A percentile compares a stretch with the other conserved stretches of the same genome.
These are phyloP conservation scores for Suillus hirtellus DNA, from an alignment of 768 basidiomycete genomes.

Conservation along the genomic window DNA sequence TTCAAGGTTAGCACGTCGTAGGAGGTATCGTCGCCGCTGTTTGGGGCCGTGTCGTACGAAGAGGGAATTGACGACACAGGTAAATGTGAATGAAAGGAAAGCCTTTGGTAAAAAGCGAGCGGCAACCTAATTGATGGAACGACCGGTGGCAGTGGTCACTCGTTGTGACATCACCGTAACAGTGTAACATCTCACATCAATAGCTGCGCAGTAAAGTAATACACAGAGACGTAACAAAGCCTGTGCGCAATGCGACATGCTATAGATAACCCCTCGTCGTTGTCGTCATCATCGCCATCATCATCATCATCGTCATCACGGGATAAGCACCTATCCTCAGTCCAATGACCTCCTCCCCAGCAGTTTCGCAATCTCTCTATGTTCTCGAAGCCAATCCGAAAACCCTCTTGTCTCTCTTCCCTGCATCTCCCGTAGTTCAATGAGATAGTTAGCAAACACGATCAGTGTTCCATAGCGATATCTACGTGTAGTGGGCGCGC, in stretches of 20 bases:
- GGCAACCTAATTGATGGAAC: conserved; percentile 11
- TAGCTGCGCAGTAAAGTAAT: background rate
- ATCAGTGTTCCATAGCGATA: conserved; percentile 91
- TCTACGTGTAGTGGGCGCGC: conserved; percentile 33
- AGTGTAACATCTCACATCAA: conserved; percentile 3
- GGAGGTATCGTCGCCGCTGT: conserved; percentile 13
- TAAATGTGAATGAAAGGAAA: conserved; percentile 12
- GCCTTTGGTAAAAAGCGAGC: conserved; percentile 12
- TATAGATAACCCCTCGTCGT: background rate
- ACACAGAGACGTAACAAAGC: background rate
- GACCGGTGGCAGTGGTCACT: conserved; percentile 24
- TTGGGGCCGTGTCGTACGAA: conserved; percentile 1
- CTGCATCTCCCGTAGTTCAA: conserved; percentile 57
- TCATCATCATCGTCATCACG: background rate
- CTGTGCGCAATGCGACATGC: background rate
- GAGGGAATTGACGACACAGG: conserved; percentile 3
- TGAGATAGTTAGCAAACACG: conserved; percentile 92
- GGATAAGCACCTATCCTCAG: conserved; percentile 28
- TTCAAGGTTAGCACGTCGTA: conserved; percentile 21
- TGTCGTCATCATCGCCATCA: no score
- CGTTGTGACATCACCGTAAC: conserved; percentile 24
- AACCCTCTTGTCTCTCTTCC: conserved; percentile 53
- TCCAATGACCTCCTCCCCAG: conserved; percentile 71
- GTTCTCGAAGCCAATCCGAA: conserved; percentile 80
- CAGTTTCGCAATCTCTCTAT: conserved; percentile 80